Conservation (phyloP, 331 rosid species). For the Rhamnella rubrinervis region DNA sequence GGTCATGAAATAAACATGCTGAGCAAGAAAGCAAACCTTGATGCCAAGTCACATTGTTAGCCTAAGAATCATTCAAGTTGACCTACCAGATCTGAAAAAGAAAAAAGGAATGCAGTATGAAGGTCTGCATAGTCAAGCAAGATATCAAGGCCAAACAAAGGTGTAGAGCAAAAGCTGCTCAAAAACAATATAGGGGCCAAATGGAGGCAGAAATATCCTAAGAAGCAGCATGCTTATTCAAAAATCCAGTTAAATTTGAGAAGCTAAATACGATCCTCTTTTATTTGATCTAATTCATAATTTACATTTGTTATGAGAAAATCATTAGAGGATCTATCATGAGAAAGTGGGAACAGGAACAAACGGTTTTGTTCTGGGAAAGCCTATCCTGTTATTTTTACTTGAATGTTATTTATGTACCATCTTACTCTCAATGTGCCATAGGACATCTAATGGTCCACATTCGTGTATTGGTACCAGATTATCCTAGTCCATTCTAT, state of each 20-base stretch:
- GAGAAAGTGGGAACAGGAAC: background rate
- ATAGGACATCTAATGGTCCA: background rate
- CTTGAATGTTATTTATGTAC: background rate
- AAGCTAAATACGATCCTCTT: too few relatives aligned
- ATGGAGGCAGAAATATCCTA: background rate
- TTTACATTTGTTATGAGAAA: background rate
- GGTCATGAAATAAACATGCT: conserved; percentile 12
- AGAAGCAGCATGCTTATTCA: background rate
- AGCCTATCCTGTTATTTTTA: background rate
- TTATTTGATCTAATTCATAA: too few relatives aligned
- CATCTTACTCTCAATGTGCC: too few relatives aligned
- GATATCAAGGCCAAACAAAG: background rate
- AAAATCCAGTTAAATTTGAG: background rate
- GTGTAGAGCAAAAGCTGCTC: background rate
- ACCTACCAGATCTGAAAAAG: conserved; percentile 75
- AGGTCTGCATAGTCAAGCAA: background rate
- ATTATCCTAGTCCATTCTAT: background rate
- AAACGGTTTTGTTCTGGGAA: background rate
- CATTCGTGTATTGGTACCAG: background rate
- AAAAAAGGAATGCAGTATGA: conserved; percentile 16
- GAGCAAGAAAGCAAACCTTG: conserved; percentile 54
- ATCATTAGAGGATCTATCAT: background rate
- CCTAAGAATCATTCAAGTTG: conserved; percentile 85
- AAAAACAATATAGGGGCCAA: background rate
- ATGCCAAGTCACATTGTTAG: conserved; percentile 61